Evolutionary conservation across 2,329 filamentous ascomycete species (phyloP), one percentile per base, ranked within the genome.

Genomic region (Penicillium griseofulvum): DNA sequence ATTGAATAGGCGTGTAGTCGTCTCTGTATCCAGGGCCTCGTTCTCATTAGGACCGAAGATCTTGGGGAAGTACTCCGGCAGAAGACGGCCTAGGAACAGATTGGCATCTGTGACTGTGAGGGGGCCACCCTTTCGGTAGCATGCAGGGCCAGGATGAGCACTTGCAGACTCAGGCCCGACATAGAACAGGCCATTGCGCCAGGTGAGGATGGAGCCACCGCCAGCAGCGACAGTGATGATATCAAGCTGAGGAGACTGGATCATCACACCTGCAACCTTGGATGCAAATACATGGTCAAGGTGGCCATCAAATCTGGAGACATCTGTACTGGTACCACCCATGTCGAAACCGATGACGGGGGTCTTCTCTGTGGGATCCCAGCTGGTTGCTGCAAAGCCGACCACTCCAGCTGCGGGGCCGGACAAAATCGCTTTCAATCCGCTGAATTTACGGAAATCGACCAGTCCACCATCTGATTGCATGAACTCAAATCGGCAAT

Each of bases 211-310:
- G 2, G 76, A 78, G 22, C 76, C 76, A 59, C 92, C 92, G 44
- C 92, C 92, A 3, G 92, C 92, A 6, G 92, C 92, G 1, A 97
- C 92, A 0, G 92, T 97, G 72, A 96, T 96, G 76, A 96, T 96
- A 68, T 96, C 91, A 0, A 96, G 81, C 67, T 96, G 91, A 0
- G 92, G 92, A 1, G 89, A 92, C 66, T 96, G 91, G 28, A 96
- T 94, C 0, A 91, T 93, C 0, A 96, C 90, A n/a, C 92, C 92
- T 0, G 92, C 92, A 1, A 91, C 96, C 0, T 90, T 96, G 0
- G 91, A 96, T 74, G 96, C 92, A 63, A 96, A 96, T 0, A 96
- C 91, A 66, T 97, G 92, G 65, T 96, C 92, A 66, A 96, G 93
- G 52, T 90, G 81, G 16, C 92, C 92, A 56, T 89, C 90, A 65